phyloP scores from a whole-genome alignment of 441 rosid genomes.

The Erysimum pusillum region DNA sequence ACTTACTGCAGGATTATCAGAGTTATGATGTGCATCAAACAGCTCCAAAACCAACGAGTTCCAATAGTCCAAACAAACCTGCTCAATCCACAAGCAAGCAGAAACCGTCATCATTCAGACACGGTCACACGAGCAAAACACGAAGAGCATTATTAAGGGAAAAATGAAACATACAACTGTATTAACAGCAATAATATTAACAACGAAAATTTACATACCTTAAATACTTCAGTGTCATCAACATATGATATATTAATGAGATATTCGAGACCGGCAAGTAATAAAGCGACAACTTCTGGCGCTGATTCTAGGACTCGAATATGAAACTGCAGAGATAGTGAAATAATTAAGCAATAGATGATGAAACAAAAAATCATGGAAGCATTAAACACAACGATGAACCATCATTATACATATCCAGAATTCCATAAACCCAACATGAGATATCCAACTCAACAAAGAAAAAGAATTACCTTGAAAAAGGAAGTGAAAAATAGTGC shows the following conservation, averaged over 20 bases:
- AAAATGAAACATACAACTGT: constrained; percentile 8
- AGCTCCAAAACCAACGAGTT: constrained; percentile 91
- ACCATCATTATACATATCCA: constrained; percentile 19
- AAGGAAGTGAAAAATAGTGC: constrained; percentile 96
- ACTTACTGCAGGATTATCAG: constrained; percentile 85
- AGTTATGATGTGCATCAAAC: constrained; percentile 85
- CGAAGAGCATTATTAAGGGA: constrained; percentile 10
- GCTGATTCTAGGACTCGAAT: constrained; percentile 85
- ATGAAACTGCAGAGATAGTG: constrained; percentile 68
- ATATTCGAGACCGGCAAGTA: constrained; percentile 92
- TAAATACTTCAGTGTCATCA: constrained; percentile 99
- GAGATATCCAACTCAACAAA: neutral
- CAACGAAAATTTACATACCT: constrained; percentile 59
- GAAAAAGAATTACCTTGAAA: constrained; percentile 70
- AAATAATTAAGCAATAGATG: constrained; percentile 6
- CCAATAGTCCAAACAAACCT: constrained; percentile 99
- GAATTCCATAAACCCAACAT: constrained; percentile 22
- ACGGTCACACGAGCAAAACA: constrained; percentile 7
- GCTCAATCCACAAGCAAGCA: constrained; percentile 43
- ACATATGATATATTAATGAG: constrained; percentile 91
- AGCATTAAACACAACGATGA: constrained; percentile 22
- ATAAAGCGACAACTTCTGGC: constrained; percentile 71
- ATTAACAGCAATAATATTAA: constrained; percentile 7
- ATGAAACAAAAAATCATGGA: constrained; percentile 8
- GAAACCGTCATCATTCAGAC: constrained; percentile 20